Conservation (phyloP, 1,284 basidiomycete species). For the Tetrapyrgos nigripes region DNA sequence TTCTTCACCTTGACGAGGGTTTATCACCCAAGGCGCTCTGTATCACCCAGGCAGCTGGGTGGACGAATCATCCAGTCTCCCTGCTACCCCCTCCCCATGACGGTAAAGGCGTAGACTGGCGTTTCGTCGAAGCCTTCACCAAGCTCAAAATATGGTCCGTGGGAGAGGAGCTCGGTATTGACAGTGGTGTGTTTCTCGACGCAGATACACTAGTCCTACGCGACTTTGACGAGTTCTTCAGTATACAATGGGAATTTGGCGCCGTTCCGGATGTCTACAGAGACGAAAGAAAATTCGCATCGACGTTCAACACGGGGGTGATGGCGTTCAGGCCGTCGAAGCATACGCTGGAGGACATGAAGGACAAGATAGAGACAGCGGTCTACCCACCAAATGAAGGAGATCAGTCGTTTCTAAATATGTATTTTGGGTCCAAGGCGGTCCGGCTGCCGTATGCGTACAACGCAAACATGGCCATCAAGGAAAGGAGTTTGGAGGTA, state of each 20-base stretch:
- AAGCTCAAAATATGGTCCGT: slow-evolving; percentile 46
- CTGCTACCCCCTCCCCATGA: slow-evolving; percentile 39
- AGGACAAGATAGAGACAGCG: slow-evolving; percentile 35
- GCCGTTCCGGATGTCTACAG: slow-evolving; percentile 44
- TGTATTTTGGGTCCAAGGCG: slow-evolving; percentile 40
- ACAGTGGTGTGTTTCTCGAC: slow-evolving; percentile 39
- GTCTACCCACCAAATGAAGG: slow-evolving; percentile 36
- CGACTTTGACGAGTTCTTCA: slow-evolving; percentile 47
- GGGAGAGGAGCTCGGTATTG: slow-evolving; percentile 32
- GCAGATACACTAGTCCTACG: slow-evolving; percentile 42
- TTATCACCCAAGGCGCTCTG: slow-evolving; percentile 41
- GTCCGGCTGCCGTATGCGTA: slow-evolving; percentile 44
- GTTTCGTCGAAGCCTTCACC: slow-evolving; percentile 45
- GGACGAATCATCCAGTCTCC: slow-evolving; percentile 35
- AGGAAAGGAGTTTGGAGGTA: slow-evolving; percentile 36
- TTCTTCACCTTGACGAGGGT: slow-evolving; percentile 41
- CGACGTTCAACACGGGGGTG: slow-evolving; percentile 46
- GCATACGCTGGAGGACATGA: slow-evolving; percentile 37
- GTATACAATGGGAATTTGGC: slow-evolving; percentile 41
- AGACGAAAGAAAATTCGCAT: slow-evolving; percentile 33
- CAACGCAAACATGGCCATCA: slow-evolving; percentile 47
- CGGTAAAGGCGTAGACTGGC: slow-evolving; percentile 34
- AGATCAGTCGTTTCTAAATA: slow-evolving; percentile 47
- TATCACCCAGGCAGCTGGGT: slow-evolving; percentile 40
- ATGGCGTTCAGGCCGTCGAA: slow-evolving; percentile 39